These are phyloP conservation scores for Colletotrichum sp. DNA, from an alignment of 2,329 filamentous ascomycete genomes.

Conservation along the genomic window DNA sequence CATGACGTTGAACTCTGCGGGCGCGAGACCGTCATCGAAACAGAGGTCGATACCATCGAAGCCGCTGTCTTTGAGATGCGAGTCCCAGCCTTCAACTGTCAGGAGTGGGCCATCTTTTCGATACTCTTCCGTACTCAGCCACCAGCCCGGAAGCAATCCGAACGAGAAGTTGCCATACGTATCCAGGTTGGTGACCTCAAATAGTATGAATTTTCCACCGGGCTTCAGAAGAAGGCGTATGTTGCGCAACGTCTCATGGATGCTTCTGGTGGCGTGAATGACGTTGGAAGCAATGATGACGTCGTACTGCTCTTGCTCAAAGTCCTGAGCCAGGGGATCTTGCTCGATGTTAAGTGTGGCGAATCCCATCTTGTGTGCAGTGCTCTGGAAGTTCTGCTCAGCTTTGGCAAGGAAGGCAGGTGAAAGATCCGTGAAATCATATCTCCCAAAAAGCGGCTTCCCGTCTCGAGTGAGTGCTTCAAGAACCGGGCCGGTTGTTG, in stretches of 20 bases:
- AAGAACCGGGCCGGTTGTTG: rapidly evolving
- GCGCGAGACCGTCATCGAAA: not conserved
- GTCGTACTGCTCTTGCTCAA: constrained; percentile 27
- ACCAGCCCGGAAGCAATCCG: not conserved
- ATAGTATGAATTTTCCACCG: constrained; percentile 29
- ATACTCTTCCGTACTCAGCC: not conserved
- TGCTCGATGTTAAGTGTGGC: constrained; percentile 34
- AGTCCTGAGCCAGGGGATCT: constrained; percentile 31
- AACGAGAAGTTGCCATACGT: not conserved
- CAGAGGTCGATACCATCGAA: not conserved
- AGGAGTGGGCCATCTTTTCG: not conserved
- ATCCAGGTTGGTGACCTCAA: not conserved
- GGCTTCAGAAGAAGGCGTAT: constrained; percentile 31
- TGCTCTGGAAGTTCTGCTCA: not conserved
- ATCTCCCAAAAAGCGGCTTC: not conserved
- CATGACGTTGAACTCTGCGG: not conserved
- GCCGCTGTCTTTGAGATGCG: not conserved
- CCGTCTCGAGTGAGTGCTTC: not conserved
- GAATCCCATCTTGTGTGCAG: constrained; percentile 16
- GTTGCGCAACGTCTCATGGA: constrained; percentile 27
- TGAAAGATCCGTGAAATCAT: not conserved
- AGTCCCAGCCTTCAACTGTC: not conserved
- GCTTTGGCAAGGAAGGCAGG: not conserved
- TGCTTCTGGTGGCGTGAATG: constrained; percentile 29
- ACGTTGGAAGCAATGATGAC: constrained; percentile 32